Evolutionary conservation across 1,284 basidiomycete genomes (phyloP).

Genomic region (Exsudoporus floridanus): DNA sequence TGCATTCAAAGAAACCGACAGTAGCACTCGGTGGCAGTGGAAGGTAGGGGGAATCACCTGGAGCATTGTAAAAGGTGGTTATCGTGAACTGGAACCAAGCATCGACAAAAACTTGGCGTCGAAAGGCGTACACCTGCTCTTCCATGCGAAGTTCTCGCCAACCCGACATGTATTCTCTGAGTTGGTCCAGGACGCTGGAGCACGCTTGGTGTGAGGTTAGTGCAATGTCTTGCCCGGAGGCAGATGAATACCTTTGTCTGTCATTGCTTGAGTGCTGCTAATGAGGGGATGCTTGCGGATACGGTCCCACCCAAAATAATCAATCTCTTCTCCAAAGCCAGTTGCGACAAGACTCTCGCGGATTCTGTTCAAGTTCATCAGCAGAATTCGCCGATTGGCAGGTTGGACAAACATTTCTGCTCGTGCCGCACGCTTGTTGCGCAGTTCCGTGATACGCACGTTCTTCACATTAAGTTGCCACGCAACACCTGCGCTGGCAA

Average conservation of each 20-base stretch:
- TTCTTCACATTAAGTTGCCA: slow-evolving; percentile 27
- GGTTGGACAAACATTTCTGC: slow-evolving; percentile 24
- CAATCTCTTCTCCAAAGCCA: slow-evolving; percentile 29
- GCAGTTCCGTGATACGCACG: slow-evolving; percentile 20
- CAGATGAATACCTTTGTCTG: slow-evolving; percentile 17
- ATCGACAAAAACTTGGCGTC: slow-evolving; percentile 30
- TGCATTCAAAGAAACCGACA: slow-evolving; percentile 20
- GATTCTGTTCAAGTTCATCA: slow-evolving; percentile 23
- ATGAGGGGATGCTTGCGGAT: slow-evolving; percentile 32
- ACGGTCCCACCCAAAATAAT: slow-evolving; percentile 34
- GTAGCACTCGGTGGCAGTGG: slow-evolving; percentile 29
- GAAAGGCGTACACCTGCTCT: slow-evolving; percentile 29
- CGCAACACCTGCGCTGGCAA: slow-evolving; percentile 23
- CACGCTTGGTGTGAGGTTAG: slow-evolving; percentile 22
- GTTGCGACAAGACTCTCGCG: slow-evolving; percentile 13
- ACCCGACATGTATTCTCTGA: slow-evolving; percentile 30
- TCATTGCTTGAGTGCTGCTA: slow-evolving; percentile 21
- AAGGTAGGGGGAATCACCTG: slow-evolving; percentile 21
- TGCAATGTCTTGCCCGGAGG: neutral
- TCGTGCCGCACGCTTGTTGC: slow-evolving; percentile 27
- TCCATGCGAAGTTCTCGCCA: slow-evolving; percentile 37
- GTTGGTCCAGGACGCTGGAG: slow-evolving; percentile 19
- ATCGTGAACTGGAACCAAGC: slow-evolving; percentile 27
- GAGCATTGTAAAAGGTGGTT: slow-evolving; percentile 11
- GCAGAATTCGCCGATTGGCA: neutral